Conservation (phyloP, 2,329 filamentous ascomycete species). For the Alternaria infectoria region DNA sequence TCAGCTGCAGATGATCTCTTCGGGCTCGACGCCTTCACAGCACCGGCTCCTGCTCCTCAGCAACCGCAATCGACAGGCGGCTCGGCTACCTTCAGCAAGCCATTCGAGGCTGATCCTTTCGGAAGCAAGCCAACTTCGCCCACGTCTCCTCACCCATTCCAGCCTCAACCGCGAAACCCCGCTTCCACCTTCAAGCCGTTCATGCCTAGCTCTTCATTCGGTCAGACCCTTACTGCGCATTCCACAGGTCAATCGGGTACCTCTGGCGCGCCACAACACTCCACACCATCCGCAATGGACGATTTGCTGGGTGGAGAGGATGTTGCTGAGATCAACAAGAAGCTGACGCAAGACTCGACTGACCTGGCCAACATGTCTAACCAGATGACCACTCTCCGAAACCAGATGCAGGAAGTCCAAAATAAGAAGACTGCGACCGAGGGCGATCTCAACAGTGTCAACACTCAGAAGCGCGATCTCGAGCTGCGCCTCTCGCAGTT, state of each 20-base stretch:
- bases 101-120: conserved; percentile 68
- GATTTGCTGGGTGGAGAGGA: conserved; percentile 84
- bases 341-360: conserved; percentile 84
- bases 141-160: conserved; percentile 60
- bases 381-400: conserved; percentile 87
- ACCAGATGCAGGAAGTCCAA: conserved; percentile 93
- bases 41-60: conserved; percentile 57
- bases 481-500: conserved; percentile 88
- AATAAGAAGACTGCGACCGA: conserved; percentile 79
- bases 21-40: conserved; percentile 77
- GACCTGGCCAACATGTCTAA: conserved; percentile 96
- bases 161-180: conserved; percentile 52
- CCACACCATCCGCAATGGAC: conserved; percentile 65
- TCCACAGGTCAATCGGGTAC: conserved; percentile 68
- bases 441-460: conserved; percentile 80
- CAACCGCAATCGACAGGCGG: conserved; percentile 76
- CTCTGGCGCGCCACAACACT: conserved; percentile 52
- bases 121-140: conserved; percentile 59
- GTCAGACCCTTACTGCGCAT: conserved; percentile 78
- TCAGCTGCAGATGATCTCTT: conserved; percentile 94
- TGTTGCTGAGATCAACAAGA: conserved; percentile 87
- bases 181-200: conserved; percentile 82
- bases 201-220: conserved; percentile 89
- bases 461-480: conserved; percentile 88
- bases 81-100: conserved; percentile 57